A percentile compares a stretch with the other conserved stretches of the same genome.
These are phyloP conservation scores for Phalaenopsis equestris DNA, from an alignment of 106 monocot genomes.

Conservation along the genomic window DNA sequence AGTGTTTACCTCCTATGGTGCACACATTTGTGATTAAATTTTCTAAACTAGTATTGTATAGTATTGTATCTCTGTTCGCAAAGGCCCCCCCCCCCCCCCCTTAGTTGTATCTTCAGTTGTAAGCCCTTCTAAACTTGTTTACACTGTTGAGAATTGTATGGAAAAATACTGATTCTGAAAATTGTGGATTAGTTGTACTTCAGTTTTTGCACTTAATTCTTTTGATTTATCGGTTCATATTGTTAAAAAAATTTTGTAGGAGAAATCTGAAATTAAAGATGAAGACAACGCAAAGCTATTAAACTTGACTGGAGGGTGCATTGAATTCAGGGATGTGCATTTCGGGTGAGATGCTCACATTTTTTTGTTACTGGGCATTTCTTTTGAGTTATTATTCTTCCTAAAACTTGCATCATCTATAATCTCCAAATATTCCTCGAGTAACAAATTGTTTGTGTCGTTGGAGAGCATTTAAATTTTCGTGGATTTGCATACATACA, in stretches of 20 bases:
- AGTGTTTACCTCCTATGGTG: neutral
- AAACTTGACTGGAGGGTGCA: slow-evolving; percentile 58
- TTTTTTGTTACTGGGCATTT: neutral
- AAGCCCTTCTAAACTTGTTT: neutral
- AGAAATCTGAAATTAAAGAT: slow-evolving; percentile 71
- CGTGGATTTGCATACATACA: no score
- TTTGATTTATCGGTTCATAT: neutral
- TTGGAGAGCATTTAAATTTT: no score
- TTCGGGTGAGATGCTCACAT: slow-evolving; percentile 53
- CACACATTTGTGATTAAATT: neutral
- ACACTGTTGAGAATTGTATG: neutral
- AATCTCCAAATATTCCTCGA: neutral
- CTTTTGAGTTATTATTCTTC: neutral
- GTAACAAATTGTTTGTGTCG: neutral
- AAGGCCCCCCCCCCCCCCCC: neutral
- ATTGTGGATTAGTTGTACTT: neutral
- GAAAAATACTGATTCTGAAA: neutral
- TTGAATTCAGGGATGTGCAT: slow-evolving; percentile 83
- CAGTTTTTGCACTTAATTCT: neutral
- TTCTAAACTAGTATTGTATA: neutral
- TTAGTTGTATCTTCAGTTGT: neutral
- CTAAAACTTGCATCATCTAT: neutral
- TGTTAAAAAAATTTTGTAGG: slow-evolving; percentile 38
- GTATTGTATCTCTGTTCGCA: neutral
- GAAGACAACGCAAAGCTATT: slow-evolving; percentile 47